phyloP scores from a whole-genome alignment of 108 stramenopile species.

The Craspedostauros australis region DNA sequence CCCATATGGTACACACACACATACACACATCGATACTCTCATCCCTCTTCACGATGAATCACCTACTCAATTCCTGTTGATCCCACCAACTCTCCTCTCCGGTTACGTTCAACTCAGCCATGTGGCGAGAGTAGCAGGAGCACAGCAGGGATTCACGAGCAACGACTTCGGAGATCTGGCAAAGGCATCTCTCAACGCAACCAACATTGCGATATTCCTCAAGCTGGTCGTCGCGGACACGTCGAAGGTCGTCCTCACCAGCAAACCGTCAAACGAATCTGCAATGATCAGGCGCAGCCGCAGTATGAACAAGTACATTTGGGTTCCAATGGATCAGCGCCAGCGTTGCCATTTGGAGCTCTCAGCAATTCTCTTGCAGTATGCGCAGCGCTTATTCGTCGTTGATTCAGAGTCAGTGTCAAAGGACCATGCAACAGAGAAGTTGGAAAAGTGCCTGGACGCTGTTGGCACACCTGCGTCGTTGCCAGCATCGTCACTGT shows the following conservation, averaged over 20 bases:
- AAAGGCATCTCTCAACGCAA: slow-evolving; percentile 28
- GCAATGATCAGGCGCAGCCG: slow-evolving; percentile 14
- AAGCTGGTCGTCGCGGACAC: slow-evolving; percentile 26
- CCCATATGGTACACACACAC: not conserved
- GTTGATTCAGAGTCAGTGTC: slow-evolving; percentile 36
- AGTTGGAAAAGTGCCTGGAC: not conserved
- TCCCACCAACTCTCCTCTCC: not conserved
- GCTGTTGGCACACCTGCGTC: not conserved
- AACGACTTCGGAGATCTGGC: slow-evolving; percentile 58
- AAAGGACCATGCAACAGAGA: slow-evolving; percentile 20
- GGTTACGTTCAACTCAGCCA: slow-evolving; percentile 11
- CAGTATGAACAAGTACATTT: slow-evolving; percentile 18
- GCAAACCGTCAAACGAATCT: slow-evolving; percentile 5
- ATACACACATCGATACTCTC: not conserved
- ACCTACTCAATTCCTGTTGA: slow-evolving; percentile 7
- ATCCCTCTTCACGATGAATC: slow-evolving; percentile 9
- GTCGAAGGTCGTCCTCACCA: slow-evolving; percentile 5
- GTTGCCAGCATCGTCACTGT: not conserved
- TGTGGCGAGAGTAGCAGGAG: slow-evolving; percentile 33
- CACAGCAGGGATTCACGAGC: slow-evolving; percentile 29
- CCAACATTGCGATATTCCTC: slow-evolving; percentile 18
- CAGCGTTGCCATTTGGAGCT: slow-evolving; percentile 68
- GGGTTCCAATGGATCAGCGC: slow-evolving; percentile 28
- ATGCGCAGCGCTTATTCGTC: slow-evolving; percentile 55
- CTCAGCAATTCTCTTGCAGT: slow-evolving; percentile 47